phyloP scores from a whole-genome alignment of 2,329 filamentous ascomycete genomes.

The Nannizziopsis barbatae region DNA sequence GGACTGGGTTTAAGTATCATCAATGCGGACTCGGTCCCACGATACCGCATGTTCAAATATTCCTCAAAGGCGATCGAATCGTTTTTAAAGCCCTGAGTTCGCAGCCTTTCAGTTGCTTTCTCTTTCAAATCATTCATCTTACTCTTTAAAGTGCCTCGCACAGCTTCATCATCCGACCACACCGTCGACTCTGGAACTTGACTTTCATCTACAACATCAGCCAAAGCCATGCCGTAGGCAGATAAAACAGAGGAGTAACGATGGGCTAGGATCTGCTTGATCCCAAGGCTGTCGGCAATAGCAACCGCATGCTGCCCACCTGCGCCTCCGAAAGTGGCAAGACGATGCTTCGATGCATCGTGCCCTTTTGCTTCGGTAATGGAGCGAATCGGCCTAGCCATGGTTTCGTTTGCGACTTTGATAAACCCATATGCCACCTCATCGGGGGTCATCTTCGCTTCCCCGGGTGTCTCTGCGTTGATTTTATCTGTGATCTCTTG shows the following conservation, averaged over 20 bases:
- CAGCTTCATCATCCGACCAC: constrained; percentile 48
- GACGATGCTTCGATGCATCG: constrained; percentile 70
- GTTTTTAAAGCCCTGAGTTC: constrained; percentile 67
- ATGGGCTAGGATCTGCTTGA: constrained; percentile 72
- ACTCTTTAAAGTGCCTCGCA: constrained; percentile 50
- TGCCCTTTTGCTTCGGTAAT: constrained; percentile 83
- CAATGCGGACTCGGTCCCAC: constrained; percentile 78
- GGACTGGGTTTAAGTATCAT: constrained; percentile 70
- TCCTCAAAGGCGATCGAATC: constrained; percentile 72
- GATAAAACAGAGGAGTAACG: constrained; percentile 81
- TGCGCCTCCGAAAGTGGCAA: constrained; percentile 81
- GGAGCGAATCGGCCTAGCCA: constrained; percentile 80
- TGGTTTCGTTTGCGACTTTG: constrained; percentile 80
- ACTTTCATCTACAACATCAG: constrained; percentile 77
- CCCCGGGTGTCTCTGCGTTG: constrained; percentile 54
- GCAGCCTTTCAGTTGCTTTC: constrained; percentile 57
- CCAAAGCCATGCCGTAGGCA: constrained; percentile 82
- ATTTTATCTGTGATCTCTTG: constrained; percentile 63
- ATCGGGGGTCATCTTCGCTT: constrained; percentile 56
- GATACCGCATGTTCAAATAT: constrained; percentile 87
- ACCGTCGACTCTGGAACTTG: constrained; percentile 53
- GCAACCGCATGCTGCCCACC: constrained; percentile 88
- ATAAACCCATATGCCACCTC: constrained; percentile 84
- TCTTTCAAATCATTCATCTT: constrained; percentile 72
- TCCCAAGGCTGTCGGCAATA: constrained; percentile 70